Conservation (phyloP, 176 grass and related monocot species). For the Zizania latifolia region DNA sequence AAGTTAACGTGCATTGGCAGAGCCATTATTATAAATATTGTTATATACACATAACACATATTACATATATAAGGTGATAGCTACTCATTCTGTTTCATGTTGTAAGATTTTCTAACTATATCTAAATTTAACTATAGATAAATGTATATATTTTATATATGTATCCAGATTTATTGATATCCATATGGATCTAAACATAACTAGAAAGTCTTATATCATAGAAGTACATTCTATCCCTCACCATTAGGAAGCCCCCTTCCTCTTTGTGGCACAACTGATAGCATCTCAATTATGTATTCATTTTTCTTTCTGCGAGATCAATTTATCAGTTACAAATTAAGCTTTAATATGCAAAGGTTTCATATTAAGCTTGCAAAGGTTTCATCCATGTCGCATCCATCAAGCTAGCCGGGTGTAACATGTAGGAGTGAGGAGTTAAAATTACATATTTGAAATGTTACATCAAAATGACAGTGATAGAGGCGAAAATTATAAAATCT, state of each 20-base stretch:
- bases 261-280: neutral
- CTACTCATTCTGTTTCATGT: no score
- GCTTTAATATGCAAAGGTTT: neutral
- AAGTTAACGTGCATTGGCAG: neutral
- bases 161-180: no score
- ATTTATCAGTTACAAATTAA: neutral
- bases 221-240: constrained; percentile 10
- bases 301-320: neutral
- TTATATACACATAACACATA: neutral
- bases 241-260: neutral
- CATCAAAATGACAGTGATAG: no score
- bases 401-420: neutral
- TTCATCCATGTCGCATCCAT: neutral
- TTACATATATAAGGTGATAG: neutral
- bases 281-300: neutral
- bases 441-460: no score
- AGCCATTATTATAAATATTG: neutral
- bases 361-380: neutral
- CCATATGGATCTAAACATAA: no score
- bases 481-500: no score
- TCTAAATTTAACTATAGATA: no score
- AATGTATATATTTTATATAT: no score
- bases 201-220: no score
- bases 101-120: no score
- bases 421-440: neutral